A percentile compares a stretch with the other conserved stretches of the same genome.
These are phyloP conservation scores for Podospora australis DNA, from an alignment of 495 filamentous ascomycete genomes.

Conservation along the genomic window DNA sequence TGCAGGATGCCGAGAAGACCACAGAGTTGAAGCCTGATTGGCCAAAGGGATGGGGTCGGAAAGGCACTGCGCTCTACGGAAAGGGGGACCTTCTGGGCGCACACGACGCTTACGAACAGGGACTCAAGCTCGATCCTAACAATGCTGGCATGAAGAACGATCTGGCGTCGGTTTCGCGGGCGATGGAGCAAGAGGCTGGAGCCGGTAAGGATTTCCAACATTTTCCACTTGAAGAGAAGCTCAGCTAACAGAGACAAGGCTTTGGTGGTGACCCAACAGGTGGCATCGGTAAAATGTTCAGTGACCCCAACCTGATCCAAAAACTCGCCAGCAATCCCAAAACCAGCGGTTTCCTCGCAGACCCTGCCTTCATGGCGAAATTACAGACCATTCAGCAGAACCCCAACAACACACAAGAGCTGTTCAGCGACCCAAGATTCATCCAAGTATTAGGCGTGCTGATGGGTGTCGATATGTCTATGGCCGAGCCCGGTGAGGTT, in stretches of 20 bases:
- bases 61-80: conserved; percentile 86
- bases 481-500: conserved; percentile 49
- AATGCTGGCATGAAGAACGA: conserved; percentile 92
- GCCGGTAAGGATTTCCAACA: conserved; percentile 53
- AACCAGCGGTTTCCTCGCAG: conserved; percentile 76
- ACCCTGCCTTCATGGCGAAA: conserved; percentile 84
- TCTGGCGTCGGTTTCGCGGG: conserved; percentile 71
- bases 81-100: conserved; percentile 78
- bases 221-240: too few relatives aligned
- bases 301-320: conserved; percentile 78
- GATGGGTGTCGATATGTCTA: conserved; percentile 89
- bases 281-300: conserved; percentile 86
- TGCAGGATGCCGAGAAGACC: conserved; percentile 87
- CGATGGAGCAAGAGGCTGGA: conserved; percentile 73
- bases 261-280: conserved; percentile 52
- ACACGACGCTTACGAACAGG: conserved; percentile 83
- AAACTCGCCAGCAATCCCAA: conserved; percentile 93
- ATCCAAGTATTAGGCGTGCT: conserved; percentile 90
- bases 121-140: conserved; percentile 80
- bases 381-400: conserved; percentile 73
- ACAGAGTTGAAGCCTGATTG: conserved; percentile 94
- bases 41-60: conserved; percentile 91
- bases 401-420: conserved; percentile 67
- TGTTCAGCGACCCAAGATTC: conserved; percentile 85
- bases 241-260: too few relatives aligned